phyloP scores from a whole-genome alignment of 2,329 filamentous ascomycete species.

The Pseudohalonectria lignicola region DNA sequence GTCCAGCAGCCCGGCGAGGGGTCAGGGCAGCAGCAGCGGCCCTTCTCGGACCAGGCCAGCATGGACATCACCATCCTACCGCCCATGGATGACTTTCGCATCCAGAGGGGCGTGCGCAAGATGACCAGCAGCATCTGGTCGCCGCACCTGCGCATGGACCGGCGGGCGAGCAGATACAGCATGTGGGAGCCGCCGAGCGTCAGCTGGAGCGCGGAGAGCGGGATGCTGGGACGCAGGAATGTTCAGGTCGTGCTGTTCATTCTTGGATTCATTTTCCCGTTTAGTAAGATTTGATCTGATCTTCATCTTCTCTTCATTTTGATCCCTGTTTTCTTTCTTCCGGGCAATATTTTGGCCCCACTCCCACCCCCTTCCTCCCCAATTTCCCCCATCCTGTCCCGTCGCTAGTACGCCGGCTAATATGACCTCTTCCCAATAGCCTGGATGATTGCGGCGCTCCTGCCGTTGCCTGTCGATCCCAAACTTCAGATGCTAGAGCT shows the following conservation, averaged over 20 bases:
- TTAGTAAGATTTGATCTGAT: slow-evolving; percentile 49
- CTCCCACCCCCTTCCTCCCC: not conserved
- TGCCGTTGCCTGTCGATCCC: slow-evolving; percentile 56
- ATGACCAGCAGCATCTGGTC: slow-evolving; percentile 58
- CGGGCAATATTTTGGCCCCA: too few species aligned
- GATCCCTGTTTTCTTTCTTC: not conserved
- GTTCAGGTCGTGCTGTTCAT: slow-evolving; percentile 66
- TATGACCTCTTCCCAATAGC: slow-evolving; percentile 27
- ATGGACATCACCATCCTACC: slow-evolving; percentile 31
- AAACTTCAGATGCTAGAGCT: slow-evolving; percentile 38
- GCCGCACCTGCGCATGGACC: slow-evolving; percentile 58
- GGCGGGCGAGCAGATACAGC: slow-evolving; percentile 44
- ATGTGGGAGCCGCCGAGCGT: slow-evolving; percentile 66
- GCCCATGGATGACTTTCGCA: slow-evolving; percentile 11
- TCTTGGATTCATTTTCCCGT: slow-evolving; percentile 66
- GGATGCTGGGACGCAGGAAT: slow-evolving; percentile 55
- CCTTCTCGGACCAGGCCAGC: slow-evolving; percentile 21
- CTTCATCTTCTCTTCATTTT: too few species aligned
- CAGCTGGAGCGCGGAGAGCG: slow-evolving; percentile 50
- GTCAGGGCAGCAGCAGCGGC: slow-evolving; percentile 11
- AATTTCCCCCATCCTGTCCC: not conserved
- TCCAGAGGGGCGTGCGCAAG: slow-evolving; percentile 25
- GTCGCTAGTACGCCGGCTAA: slow-evolving; percentile 12
- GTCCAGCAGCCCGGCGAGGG: slow-evolving; percentile 10
- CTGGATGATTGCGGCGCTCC: slow-evolving; percentile 69